These are phyloP conservation scores for Phytophthora boehmeriae DNA, from an alignment of 352 stramenopile species.

Conservation along the genomic window DNA sequence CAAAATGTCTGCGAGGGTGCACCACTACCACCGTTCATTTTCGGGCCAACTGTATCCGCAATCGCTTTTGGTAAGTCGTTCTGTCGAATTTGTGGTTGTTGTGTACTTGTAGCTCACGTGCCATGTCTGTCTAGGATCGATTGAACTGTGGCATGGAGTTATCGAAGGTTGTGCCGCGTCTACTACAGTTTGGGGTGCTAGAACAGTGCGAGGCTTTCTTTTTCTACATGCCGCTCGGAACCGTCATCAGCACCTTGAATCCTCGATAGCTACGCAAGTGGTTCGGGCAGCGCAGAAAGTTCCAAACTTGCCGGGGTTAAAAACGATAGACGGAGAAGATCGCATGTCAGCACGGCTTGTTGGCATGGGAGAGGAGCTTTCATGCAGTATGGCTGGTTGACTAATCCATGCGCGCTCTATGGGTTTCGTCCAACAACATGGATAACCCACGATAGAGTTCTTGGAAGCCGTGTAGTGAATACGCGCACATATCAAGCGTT, in stretches of 20 bases:
- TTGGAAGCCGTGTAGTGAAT: conserved; percentile 40
- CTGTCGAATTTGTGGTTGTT: background rate
- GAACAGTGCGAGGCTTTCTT: conserved; percentile 38
- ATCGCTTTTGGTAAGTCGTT: conserved; percentile 45
- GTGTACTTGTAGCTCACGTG: background rate
- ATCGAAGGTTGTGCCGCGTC: conserved; percentile 17
- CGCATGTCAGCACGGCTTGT: conserved; percentile 21
- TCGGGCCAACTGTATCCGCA: conserved; percentile 38
- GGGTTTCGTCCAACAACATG: conserved; percentile 30
- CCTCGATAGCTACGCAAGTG: conserved; percentile 14
- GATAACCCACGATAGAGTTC: conserved; percentile 38
- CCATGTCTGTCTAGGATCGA: conserved; percentile 21
- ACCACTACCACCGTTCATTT: conserved; percentile 44
- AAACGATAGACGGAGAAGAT: conserved; percentile 6
- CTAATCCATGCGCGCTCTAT: conserved; percentile 27
- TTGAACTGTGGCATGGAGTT: conserved; percentile 13
- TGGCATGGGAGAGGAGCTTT: conserved; percentile 22
- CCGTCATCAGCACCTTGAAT: conserved; percentile 20
- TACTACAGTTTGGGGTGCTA: conserved; percentile 38
- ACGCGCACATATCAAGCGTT: conserved; percentile 50
- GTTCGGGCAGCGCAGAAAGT: conserved; percentile 12
- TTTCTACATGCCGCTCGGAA: conserved; percentile 19
- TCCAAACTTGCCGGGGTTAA: conserved; percentile 1
- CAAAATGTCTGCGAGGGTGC: conserved; percentile 55
- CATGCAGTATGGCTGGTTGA: background rate